Conservation (phyloP, 108 stramenopile species). For the Skeletonema costatum region DNA sequence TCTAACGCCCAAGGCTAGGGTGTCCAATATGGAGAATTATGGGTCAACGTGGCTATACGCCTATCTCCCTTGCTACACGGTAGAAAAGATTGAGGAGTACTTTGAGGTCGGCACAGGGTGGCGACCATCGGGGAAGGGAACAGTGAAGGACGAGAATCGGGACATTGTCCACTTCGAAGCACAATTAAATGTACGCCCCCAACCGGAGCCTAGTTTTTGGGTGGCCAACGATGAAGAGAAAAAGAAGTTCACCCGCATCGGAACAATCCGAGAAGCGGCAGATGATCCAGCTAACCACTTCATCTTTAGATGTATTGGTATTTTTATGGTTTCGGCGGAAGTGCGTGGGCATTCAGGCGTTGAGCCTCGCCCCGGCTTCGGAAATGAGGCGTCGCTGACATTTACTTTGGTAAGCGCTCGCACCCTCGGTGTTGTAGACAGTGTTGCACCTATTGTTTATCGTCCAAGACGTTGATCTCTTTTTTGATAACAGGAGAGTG, state of each 20-base stretch:
- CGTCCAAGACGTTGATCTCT: background rate
- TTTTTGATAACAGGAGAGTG: no score
- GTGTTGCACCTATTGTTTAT: background rate
- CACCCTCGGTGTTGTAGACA: background rate
- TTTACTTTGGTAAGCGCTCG: background rate
- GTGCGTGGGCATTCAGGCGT: background rate
- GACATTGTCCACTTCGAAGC: background rate
- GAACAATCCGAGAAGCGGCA: background rate
- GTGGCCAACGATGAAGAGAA: background rate
- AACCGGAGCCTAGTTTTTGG: background rate
- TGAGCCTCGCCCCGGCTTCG: background rate
- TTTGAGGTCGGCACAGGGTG: background rate
- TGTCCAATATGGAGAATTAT: background rate
- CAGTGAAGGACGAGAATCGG: background rate
- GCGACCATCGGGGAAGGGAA: background rate
- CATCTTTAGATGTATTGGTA: background rate
- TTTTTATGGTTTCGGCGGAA: background rate
- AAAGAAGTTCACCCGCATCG: background rate
- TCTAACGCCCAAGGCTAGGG: background rate
- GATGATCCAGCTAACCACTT: background rate
- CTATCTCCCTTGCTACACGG: background rate
- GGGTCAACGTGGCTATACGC: background rate
- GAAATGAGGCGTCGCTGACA: background rate
- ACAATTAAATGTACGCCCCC: background rate
- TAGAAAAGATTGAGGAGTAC: background rate